Conservation (phyloP, 768 basidiomycete genomes). For the Mycena capillaripes region DNA sequence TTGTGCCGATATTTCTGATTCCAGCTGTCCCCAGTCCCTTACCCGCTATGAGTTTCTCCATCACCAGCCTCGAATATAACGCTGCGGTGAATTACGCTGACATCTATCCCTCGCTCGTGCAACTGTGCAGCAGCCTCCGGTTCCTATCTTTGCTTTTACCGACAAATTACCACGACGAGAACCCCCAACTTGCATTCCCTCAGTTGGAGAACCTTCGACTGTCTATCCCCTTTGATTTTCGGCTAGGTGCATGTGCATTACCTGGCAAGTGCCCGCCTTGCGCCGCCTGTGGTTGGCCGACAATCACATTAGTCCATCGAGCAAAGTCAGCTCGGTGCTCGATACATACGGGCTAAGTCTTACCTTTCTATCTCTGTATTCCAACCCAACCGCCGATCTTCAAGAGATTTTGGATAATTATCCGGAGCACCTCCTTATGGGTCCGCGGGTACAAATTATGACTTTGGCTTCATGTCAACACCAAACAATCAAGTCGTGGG, state of each 20-base stretch:
- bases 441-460: neutral
- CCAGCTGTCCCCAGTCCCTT: neutral
- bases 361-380: neutral
- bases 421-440: conserved; percentile 2
- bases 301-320: neutral
- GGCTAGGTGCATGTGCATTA: neutral
- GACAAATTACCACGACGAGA: neutral
- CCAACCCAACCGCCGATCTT: neutral
- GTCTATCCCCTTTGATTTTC: neutral
- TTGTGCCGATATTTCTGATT: neutral
- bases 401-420: neutral
- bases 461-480: neutral
- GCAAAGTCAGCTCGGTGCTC: neutral
- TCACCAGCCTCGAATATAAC: conserved; percentile 13
- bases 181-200: neutral
- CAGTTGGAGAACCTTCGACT: conserved; percentile 3
- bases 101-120: neutral
- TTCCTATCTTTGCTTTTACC: neutral
- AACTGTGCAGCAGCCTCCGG: conserved; percentile 5
- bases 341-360: neutral
- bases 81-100: neutral
- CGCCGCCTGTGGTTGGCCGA: conserved; percentile 12
- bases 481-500: neutral
- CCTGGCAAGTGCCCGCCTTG: conserved; percentile 9
- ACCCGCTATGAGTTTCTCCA: neutral